phyloP scores from a whole-genome alignment of 805 yeast species.

The Kazachstania africana region DNA sequence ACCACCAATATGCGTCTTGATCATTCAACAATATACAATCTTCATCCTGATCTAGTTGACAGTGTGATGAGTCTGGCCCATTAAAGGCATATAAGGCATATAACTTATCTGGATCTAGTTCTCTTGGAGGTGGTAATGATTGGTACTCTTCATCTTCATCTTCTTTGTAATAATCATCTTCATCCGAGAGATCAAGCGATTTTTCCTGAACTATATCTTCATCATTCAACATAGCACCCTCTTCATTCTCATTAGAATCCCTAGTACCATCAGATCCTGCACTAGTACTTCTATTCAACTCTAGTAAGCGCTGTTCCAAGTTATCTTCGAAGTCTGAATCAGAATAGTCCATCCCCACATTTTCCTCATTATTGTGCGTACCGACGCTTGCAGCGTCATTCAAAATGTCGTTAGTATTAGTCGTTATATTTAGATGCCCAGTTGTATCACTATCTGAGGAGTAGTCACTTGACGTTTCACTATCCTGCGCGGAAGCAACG shows the following conservation, averaged over 20 bases:
- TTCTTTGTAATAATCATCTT: conserved; percentile 7
- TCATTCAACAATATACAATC: conserved; percentile 76
- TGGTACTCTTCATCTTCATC: conserved; percentile 33
- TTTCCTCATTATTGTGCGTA: not conserved
- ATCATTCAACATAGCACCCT: not conserved
- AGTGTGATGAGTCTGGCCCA: conserved; percentile 91
- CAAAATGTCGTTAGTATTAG: not conserved
- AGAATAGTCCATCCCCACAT: conserved; percentile 17
- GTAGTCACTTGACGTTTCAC: not conserved
- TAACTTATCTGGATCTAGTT: conserved; percentile 68
- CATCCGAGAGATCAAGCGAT: conserved; percentile 3
- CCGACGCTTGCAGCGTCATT: not conserved
- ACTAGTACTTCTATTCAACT: conserved; percentile 7
- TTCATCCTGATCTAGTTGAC: conserved; percentile 68
- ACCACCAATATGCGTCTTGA: conserved; percentile 95
- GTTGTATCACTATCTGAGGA: not conserved
- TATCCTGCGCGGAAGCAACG: not conserved
- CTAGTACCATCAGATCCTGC: not conserved
- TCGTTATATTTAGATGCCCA: not conserved
- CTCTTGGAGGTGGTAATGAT: conserved; percentile 54
- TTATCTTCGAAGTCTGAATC: conserved; percentile 28
- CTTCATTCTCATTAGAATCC: not conserved
- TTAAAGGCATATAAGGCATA: conserved; percentile 80
- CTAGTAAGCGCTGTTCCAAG: conserved; percentile 20
- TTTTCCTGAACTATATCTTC: conserved; percentile 1